phyloP scores from a whole-genome alignment of 768 basidiomycete species.

The Boletus rufocinnamomeus region DNA sequence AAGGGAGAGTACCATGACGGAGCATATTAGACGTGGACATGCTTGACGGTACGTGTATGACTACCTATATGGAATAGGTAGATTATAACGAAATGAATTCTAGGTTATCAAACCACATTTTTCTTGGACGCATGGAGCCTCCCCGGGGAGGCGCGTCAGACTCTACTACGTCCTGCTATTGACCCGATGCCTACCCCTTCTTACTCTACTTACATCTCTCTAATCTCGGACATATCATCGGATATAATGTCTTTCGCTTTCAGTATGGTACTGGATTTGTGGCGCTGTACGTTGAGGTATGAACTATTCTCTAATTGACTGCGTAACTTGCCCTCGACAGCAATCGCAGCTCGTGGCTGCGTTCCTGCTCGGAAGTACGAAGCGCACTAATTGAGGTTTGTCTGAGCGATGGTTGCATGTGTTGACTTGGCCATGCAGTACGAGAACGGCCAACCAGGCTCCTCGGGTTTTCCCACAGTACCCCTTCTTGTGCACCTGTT shows the following conservation, averaged over 20 bases:
- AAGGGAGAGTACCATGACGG: not conserved
- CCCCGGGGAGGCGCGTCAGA: not conserved
- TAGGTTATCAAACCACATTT: not conserved
- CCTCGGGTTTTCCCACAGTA: not conserved
- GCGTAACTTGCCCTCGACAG: not conserved
- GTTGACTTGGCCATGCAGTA: conserved; percentile 3
- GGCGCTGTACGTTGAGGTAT: conserved; percentile 11
- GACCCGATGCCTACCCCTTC: not conserved
- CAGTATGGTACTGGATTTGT: not conserved
- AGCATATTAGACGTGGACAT: conserved; percentile 1
- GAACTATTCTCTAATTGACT: conserved; percentile 1
- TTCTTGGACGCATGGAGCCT: not conserved
- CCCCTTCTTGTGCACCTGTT: not conserved
- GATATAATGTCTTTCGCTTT: not conserved
- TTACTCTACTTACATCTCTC: not conserved
- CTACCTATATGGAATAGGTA: not conserved
- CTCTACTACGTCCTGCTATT: not conserved
- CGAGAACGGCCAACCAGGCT: not conserved
- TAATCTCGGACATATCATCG: not conserved
- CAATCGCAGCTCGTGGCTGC: not conserved
- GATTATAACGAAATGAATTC: not conserved
- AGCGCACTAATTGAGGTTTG: not conserved
- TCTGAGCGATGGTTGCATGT: not conserved
- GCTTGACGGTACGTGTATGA: not conserved
- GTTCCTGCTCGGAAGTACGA: not conserved